Evolutionary conservation across 2,329 filamentous ascomycete genomes (phyloP).

Genomic region (Colletotrichum phormii): DNA sequence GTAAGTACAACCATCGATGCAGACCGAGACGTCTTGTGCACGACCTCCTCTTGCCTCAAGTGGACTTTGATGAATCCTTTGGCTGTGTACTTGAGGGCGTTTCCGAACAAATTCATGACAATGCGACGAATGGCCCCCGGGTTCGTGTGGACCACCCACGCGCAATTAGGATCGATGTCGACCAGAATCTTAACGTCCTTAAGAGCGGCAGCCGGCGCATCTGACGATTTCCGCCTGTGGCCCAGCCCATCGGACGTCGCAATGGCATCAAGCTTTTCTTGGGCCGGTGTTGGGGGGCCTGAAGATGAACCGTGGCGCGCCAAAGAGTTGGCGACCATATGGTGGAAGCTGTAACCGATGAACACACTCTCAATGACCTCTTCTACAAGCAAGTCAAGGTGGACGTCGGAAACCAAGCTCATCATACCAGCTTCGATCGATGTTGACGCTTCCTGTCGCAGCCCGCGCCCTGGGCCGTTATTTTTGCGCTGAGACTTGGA

Average conservation of each 20-base stretch:
- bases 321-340: slow-evolving; percentile 43
- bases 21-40: slow-evolving; percentile 36
- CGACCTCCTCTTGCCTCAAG: slow-evolving; percentile 40
- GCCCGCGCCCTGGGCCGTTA: slow-evolving; percentile 31
- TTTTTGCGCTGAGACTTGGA: slow-evolving; percentile 38
- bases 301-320: slow-evolving; percentile 44
- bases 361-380: slow-evolving; percentile 54
- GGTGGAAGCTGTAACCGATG: slow-evolving; percentile 52
- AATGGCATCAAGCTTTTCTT: slow-evolving; percentile 37
- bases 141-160: slow-evolving; percentile 66
- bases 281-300: slow-evolving; percentile 31
- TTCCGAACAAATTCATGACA: slow-evolving; percentile 66
- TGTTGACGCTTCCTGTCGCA: slow-evolving; percentile 16
- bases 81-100: slow-evolving; percentile 65
- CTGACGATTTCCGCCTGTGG: slow-evolving; percentile 1
- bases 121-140: slow-evolving; percentile 63
- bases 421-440: slow-evolving; percentile 42
- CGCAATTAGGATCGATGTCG: slow-evolving; percentile 57
- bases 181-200: slow-evolving; percentile 54
- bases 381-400: slow-evolving; percentile 49
- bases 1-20: slow-evolving; percentile 49
- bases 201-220: slow-evolving; percentile 39
- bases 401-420: slow-evolving; percentile 46
- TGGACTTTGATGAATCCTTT: slow-evolving; percentile 55
- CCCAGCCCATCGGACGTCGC: slow-evolving; percentile 28